Evolutionary conservation across 805 yeast species (phyloP).

Genomic region (Citeromyces nyonsensis): DNA sequence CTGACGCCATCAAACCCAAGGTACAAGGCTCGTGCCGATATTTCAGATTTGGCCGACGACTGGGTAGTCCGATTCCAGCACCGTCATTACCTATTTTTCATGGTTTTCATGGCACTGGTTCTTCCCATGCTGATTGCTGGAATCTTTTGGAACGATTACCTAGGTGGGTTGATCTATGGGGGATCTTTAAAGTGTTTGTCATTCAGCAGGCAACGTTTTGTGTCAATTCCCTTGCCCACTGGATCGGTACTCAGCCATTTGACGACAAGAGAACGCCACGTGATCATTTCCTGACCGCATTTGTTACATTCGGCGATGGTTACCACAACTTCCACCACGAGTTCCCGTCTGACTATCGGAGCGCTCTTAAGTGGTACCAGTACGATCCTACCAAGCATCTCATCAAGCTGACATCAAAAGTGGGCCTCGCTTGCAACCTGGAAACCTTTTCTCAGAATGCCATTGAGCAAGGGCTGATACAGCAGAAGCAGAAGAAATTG

Average conservation of each 20-base stretch:
- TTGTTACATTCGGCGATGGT: slow-evolving; percentile 80
- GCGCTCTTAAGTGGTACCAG: slow-evolving; percentile 54
- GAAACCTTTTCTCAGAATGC: slow-evolving; percentile 41
- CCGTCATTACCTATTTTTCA: slow-evolving; percentile 52
- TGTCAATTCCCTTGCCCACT: slow-evolving; percentile 76
- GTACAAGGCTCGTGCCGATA: slow-evolving; percentile 69
- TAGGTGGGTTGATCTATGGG: slow-evolving; percentile 75
- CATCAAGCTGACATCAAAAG: slow-evolving; percentile 29
- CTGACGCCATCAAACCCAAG: slow-evolving; percentile 66
- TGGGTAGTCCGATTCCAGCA: slow-evolving; percentile 75
- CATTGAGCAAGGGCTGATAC: slow-evolving; percentile 56
- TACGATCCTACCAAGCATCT: slow-evolving; percentile 84
- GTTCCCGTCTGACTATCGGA: slow-evolving; percentile 82
- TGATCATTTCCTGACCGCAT: slow-evolving; percentile 46
- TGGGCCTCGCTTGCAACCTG: slow-evolving; percentile 46
- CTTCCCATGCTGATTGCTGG: slow-evolving; percentile 58
- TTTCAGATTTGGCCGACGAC: slow-evolving; percentile 63
- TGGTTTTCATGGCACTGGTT: slow-evolving; percentile 39
- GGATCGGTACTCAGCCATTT: slow-evolving; percentile 57
- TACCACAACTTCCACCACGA: slow-evolving; percentile 91
- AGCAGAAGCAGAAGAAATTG: slow-evolving; percentile 69
- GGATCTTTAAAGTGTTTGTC: slow-evolving; percentile 50
- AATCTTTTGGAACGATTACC: slow-evolving; percentile 53
- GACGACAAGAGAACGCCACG: slow-evolving; percentile 62
- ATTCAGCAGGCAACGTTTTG: slow-evolving; percentile 73